Conservation (phyloP, 2,329 filamentous ascomycete species). For the Aspergillus pseudoglaucus region DNA sequence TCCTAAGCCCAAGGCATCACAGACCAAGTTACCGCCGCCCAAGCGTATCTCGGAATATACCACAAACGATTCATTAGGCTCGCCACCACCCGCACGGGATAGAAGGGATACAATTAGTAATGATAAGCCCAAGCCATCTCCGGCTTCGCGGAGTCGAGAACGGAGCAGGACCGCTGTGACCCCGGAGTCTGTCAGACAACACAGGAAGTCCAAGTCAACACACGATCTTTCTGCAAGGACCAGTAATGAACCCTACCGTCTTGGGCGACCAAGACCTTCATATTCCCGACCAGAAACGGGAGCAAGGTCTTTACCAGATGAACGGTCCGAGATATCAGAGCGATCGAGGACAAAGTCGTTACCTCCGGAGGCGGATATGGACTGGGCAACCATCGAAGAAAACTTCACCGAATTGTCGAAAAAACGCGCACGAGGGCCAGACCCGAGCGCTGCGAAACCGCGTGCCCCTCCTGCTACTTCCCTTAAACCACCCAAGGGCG, state of each 20-base stretch:
- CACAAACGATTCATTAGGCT: constrained; percentile 22
- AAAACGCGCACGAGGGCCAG: constrained; percentile 26
- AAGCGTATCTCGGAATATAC: constrained; percentile 40
- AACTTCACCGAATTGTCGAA: constrained; percentile 35
- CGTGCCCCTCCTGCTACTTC: constrained; percentile 2
- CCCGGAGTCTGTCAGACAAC: constrained; percentile 18
- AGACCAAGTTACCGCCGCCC: constrained; percentile 34
- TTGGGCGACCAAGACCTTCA: constrained; percentile 12
- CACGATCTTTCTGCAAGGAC: constrained; percentile 16
- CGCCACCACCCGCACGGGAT: constrained; percentile 15
- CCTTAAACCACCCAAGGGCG: constrained; percentile 26
- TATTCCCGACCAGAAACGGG: constrained; percentile 16
- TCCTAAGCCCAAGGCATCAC: constrained; percentile 33
- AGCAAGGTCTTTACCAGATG: constrained; percentile 17
- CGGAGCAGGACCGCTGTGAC: constrained; percentile 22
- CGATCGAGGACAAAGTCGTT: constrained; percentile 20
- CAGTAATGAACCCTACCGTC: constrained; percentile 12
- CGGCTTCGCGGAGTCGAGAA: constrained; percentile 18
- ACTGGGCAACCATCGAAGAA: constrained; percentile 33
- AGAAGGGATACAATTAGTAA: constrained; percentile 22
- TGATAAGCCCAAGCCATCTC: constrained; percentile 15
- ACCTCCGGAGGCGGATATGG: constrained; percentile 24
- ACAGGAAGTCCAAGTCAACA: constrained; percentile 16
- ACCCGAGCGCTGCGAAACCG: constrained; percentile 14
- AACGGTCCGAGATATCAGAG: constrained; percentile 17